Base-by-base conservation (phyloP, 2,329 filamentous ascomycete genomes). In the Aureobasidium sp. region DNA sequence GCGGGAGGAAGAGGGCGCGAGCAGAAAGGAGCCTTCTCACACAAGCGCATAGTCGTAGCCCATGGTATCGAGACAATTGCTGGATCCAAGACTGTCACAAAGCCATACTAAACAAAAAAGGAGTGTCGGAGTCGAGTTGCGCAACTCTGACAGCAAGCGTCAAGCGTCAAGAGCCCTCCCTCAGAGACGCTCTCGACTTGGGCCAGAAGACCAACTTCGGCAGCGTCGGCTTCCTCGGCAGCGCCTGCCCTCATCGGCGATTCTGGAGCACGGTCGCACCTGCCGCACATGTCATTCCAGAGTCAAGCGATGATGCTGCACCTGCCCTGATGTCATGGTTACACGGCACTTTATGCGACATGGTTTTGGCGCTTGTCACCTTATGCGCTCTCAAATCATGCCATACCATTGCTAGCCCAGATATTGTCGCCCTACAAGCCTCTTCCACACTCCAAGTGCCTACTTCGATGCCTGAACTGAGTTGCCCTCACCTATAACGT, bases 1-100 rank as follows among this genome's bases (percentile, higher is more conserved):
- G 64, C 61, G 49, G 17, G 12, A 3, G 31, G 17, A 34, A 3
- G 20, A 63, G 51, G 42, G 48, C 51, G 51, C 51, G 29, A 44
- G 14, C 45, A 29, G 49, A 62, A 25, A 53, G 31, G 29, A 22
- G 59, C 41, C 36, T 47, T 77, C 83, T 72, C 79, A 85, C 83
- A 86, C 83, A 65, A 84, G 74, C 56, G 82, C 83, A 78, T 86
- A 86, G 66, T 85, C 83, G 74, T 77, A 80, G 42, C 82, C 82
- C 83, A 85, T 85, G 64, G 66, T 72, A n/a, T 44, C 42, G 39
- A 61, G 36, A 42, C 45, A 51, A 61, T 29, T 44, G 37, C 36
- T 25, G 25, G 41, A 34, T 29, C 29, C 17, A 37, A 20, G 39
- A 17, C 49, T 56, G 37, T 56, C 22, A n/a, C 60, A 42, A 22